Evolutionary conservation across 2,329 filamentous ascomycete genomes (phyloP), one percentile per base, ranked within the genome.

Genomic region (Beauveria pseudobassiana): DNA sequence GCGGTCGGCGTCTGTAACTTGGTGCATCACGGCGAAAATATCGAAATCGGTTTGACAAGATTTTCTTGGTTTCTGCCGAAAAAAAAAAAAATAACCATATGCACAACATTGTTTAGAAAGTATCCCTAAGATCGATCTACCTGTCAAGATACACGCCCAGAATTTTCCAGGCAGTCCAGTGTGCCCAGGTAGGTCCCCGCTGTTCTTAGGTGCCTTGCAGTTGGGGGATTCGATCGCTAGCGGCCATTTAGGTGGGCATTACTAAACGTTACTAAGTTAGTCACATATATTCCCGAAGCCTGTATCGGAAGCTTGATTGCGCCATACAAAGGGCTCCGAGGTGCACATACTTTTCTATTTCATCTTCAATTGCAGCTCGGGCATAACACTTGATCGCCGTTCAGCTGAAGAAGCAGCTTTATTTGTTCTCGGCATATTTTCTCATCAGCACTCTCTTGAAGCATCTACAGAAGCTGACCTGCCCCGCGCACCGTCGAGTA

Each of bases 281-380:
- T 61, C 59, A 61, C 59, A 54, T 30, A 61, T 53, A 60, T 48
- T 42, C 49, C 49, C 5, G 12, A 20, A 26, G 59, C 59, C 59
- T 61, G 46, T 61, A 54, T 61, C 59, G 59, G 59, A 61, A 54
- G 42, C 38, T 54, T 30, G 51, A 54, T 61, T 61, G 43, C 50
- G 50, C 50, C 59, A 55, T 61, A 45, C 7, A 45, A 52, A 49
- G 28, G 24, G 56, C 34, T 49, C 12, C 22, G 7, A 14, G 46
- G 22, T 24, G 22, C 56, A 54, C 14, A 43, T 42, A 50, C 30
- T 48, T 42, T 55, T 48, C 26, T 28, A 51, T 30, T 43, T 10
- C 55, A 49, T 58, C 55, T 42, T 51, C 34, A 28, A 59, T 53
- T 60, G 38, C 28, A 38, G 40, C 16, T 52, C 26, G 1, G 26